Conservation (phyloP, 2,329 filamentous ascomycete species). For the Aspergillus clavatus region DNA sequence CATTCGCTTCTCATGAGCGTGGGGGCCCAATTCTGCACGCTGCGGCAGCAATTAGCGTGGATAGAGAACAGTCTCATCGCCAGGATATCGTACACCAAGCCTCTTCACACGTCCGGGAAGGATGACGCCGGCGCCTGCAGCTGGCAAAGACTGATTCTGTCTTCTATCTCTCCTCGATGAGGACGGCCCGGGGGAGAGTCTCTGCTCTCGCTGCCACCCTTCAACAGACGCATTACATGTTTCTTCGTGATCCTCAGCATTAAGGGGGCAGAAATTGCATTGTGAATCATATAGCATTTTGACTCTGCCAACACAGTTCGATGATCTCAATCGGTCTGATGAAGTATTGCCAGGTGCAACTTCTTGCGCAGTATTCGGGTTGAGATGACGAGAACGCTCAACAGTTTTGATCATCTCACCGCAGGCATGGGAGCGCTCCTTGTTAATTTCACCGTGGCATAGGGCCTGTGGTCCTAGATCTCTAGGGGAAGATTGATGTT, state of each 20-base stretch:
- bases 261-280: too few relatives aligned
- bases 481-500: constrained; percentile 1
- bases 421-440: constrained; percentile 56
- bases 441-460: constrained; percentile 34
- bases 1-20: constrained; percentile 71
- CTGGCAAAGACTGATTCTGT: constrained; percentile 2
- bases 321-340: constrained; percentile 1
- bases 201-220: not conserved
- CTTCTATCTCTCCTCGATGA: not conserved
- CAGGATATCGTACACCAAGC: constrained; percentile 24
- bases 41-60: constrained; percentile 22
- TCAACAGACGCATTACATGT: not conserved
- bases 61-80: not conserved
- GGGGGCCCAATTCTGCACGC: constrained; percentile 63
- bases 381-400: constrained; percentile 56
- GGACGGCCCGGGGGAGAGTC: not conserved
- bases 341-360: constrained; percentile 40
- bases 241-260: not conserved
- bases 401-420: constrained; percentile 51
- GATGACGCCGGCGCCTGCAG: not conserved
- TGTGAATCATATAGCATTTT: not conserved
- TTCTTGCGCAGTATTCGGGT: constrained; percentile 53
- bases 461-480: constrained; percentile 4
- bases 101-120: constrained; percentile 18
- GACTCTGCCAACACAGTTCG: constrained; percentile 1